These are phyloP conservation scores for Aspergillus fischeri DNA, from an alignment of 2,329 filamentous ascomycete genomes.

Conservation along the genomic window DNA sequence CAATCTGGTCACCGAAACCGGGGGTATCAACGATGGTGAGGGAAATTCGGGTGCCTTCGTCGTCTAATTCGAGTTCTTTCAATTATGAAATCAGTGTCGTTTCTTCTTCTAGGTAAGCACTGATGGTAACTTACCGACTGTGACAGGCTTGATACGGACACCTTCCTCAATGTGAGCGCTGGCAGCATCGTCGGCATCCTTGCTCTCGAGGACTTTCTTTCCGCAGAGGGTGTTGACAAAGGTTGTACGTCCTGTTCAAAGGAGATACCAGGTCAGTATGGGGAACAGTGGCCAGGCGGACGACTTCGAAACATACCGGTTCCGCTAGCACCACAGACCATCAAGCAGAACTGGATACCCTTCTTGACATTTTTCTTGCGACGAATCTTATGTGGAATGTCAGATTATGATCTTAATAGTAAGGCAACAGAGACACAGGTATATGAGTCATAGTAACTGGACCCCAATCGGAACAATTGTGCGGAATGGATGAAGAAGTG, in stretches of 20 bases:
- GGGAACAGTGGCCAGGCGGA: conserved; percentile 5
- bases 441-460: background rate
- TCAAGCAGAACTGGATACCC: conserved; percentile 99
- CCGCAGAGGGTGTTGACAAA: conserved; percentile 99
- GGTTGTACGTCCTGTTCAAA: conserved; percentile 75
- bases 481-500: conserved; percentile 18
- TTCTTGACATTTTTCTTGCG: conserved; percentile 99
- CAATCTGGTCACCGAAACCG: conserved; percentile 97
- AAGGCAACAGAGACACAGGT: conserved; percentile 1
- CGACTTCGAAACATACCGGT: conserved; percentile 65
- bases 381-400: conserved; percentile 77
- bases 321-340: conserved; percentile 98
- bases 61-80: conserved; percentile 86
- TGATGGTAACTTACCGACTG: conserved; percentile 69
- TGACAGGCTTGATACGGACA: conserved; percentile 97
- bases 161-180: conserved; percentile 92
- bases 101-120: conserved; percentile 7
- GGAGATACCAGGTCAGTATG: conserved; percentile 12
- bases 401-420: conserved; percentile 10
- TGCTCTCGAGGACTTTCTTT: conserved; percentile 83
- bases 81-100: conserved; percentile 27
- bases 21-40: conserved; percentile 98
- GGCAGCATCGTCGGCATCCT: conserved; percentile 86
- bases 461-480: conserved; percentile 11
- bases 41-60: conserved; percentile 97